These are phyloP conservation scores for Daldinia sp. DNA, from an alignment of 2,329 filamentous ascomycete genomes.

Conservation along the genomic window DNA sequence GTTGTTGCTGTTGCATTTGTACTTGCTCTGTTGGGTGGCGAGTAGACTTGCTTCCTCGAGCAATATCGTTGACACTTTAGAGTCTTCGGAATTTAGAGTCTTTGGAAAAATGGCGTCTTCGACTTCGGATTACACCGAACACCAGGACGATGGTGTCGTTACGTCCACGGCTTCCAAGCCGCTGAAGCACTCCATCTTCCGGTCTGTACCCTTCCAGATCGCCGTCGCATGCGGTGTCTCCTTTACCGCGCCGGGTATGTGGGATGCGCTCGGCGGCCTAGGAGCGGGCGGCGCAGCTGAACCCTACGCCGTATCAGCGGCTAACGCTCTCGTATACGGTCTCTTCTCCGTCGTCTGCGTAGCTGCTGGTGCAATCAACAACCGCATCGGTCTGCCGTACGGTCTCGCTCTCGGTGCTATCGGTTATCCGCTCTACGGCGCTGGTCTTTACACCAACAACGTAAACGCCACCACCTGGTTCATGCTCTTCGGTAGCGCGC, in stretches of 20 bases:
- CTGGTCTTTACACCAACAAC: slow-evolving; percentile 72
- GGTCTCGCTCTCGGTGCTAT: slow-evolving; percentile 56
- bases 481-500: slow-evolving; percentile 67
- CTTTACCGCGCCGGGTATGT: slow-evolving; percentile 54
- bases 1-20: no score
- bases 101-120: slow-evolving; percentile 28
- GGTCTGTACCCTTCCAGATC: slow-evolving; percentile 50
- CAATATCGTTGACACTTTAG: background rate
- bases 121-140: slow-evolving; percentile 18
- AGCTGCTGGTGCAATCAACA: slow-evolving; percentile 49
- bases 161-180: slow-evolving; percentile 13
- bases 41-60: background rate
- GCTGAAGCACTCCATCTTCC: slow-evolving; percentile 41
- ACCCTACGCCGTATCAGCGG: slow-evolving; percentile 54
- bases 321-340: slow-evolving; percentile 56
- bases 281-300: slow-evolving; percentile 53
- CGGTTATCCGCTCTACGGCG: slow-evolving; percentile 71
- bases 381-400: slow-evolving; percentile 50
- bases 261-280: slow-evolving; percentile 54
- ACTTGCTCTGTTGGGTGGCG: background rate
- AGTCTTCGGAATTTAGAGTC: no score
- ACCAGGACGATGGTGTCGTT: slow-evolving; percentile 13
- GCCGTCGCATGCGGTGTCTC: slow-evolving; percentile 51
- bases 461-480: slow-evolving; percentile 69
- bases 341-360: slow-evolving; percentile 56